A percentile compares a stretch with the other conserved stretches of the same genome.
Conservation (phyloP, 2,329 filamentous ascomycete species). For the Fusarium concolor region DNA sequence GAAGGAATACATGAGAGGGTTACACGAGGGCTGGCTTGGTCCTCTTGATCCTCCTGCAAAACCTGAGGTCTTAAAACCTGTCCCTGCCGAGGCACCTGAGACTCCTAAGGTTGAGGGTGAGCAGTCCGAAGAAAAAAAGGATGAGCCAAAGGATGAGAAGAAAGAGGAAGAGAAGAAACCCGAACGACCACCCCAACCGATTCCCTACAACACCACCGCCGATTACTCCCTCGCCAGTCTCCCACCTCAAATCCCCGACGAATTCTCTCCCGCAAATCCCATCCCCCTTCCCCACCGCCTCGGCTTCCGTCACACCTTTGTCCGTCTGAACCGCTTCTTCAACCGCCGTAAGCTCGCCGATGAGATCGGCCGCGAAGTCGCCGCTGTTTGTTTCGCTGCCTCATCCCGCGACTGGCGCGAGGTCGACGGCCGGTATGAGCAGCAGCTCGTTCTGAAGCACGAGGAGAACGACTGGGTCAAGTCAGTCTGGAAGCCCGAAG, state of each 20-base stretch:
- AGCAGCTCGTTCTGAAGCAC: constrained; percentile 68
- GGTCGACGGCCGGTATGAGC: constrained; percentile 53
- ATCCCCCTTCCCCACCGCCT: constrained; percentile 90
- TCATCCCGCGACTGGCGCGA: constrained; percentile 63
- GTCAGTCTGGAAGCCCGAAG: constrained; percentile 72
- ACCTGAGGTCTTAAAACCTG: constrained; percentile 22
- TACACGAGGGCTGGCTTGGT: constrained; percentile 97
- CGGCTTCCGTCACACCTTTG: constrained; percentile 90
- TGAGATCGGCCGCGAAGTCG: constrained; percentile 86
- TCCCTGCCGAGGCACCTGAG: constrained; percentile 27
- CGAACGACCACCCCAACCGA: constrained; percentile 70
- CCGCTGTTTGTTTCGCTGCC: constrained; percentile 80
- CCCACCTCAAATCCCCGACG: constrained; percentile 73
- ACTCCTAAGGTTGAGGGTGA: constrained; percentile 45
- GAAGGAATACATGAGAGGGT: constrained; percentile 94
- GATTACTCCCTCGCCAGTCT: constrained; percentile 77
- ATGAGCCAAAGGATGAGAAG: constrained; percentile 49
- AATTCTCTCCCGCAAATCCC: constrained; percentile 78
- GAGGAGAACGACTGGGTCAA: constrained; percentile 91
- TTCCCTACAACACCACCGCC: constrained; percentile 77
- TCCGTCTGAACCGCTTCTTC: constrained; percentile 87
- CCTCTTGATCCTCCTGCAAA: constrained; percentile 74
- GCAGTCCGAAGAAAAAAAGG: constrained; percentile 49
- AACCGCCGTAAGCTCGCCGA: constrained; percentile 88
- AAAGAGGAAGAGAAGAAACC: constrained; percentile 65